These are phyloP conservation scores for Phytophthora pisi DNA, from an alignment of 352 stramenopile genomes.

Conservation along the genomic window DNA sequence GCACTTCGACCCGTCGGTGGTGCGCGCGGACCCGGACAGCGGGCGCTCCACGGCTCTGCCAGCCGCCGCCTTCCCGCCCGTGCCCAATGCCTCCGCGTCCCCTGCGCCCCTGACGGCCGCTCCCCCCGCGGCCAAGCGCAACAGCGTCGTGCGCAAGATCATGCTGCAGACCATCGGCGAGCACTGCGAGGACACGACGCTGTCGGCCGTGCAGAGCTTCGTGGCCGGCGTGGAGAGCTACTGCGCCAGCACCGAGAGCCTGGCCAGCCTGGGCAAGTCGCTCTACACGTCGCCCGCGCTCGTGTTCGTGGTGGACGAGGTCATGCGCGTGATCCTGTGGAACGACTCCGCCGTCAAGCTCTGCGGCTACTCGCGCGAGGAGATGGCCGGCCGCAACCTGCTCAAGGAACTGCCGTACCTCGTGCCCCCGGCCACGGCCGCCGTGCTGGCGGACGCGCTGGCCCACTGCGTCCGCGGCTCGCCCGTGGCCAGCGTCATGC, in stretches of 20 bases:
- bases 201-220: slow-evolving; percentile 77
- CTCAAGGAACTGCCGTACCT: slow-evolving; percentile 75
- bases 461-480: slow-evolving; percentile 61
- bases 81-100: slow-evolving; percentile 10
- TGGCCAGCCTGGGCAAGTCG: slow-evolving; percentile 83
- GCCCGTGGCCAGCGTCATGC: slow-evolving; percentile 54
- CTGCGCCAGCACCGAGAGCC: slow-evolving; percentile 75
- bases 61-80: not conserved
- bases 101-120: slow-evolving; percentile 1
- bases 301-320: slow-evolving; percentile 85
- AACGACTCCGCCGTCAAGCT: slow-evolving; percentile 81
- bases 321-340: slow-evolving; percentile 88
- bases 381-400: slow-evolving; percentile 79
- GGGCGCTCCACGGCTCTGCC: slow-evolving; percentile 24
- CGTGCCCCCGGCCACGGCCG: slow-evolving; percentile 59
- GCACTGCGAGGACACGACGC: slow-evolving; percentile 67
- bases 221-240: slow-evolving; percentile 76
- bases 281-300: slow-evolving; percentile 78
- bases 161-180: slow-evolving; percentile 82
- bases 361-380: slow-evolving; percentile 77
- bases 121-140: slow-evolving; percentile 23
- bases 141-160: slow-evolving; percentile 74
- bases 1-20: slow-evolving; percentile 68
- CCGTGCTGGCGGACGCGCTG: slow-evolving; percentile 64
- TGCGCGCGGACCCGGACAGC: slow-evolving; percentile 57